phyloP scores from a whole-genome alignment of 129 eudicot species.

The Flaveria linearis region DNA sequence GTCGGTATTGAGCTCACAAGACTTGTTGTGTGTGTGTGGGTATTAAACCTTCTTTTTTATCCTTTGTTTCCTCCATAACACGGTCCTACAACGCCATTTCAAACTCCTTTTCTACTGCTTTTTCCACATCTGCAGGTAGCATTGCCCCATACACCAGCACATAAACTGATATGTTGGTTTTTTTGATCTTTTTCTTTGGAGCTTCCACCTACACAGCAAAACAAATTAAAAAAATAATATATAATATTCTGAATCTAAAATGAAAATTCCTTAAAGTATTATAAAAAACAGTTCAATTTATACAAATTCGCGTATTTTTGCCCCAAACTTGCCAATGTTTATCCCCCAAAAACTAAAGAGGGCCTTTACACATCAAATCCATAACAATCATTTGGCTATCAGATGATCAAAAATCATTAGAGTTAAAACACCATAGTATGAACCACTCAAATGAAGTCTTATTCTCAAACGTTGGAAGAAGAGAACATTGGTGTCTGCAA shows the following conservation, averaged over 20 bases:
- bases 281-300: too few species aligned
- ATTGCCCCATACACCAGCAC: constrained; percentile 72
- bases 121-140: constrained; percentile 71
- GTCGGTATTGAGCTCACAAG: too few species aligned
- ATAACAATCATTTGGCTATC: not conserved
- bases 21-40: too few species aligned
- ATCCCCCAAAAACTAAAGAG: not conserved
- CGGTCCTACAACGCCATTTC: too few species aligned
- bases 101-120: constrained; percentile 83
- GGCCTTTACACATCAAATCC: not conserved
- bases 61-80: too few species aligned
- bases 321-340: not conserved
- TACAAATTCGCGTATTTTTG: not conserved
- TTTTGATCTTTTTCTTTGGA: too few species aligned
- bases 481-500: too few species aligned
- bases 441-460: too few species aligned
- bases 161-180: constrained; percentile 59
- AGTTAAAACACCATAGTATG: too few species aligned
- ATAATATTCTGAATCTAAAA: not conserved
- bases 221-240: not conserved
- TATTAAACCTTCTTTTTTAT: too few species aligned
- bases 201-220: constrained; percentile 58
- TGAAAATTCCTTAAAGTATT: too few species aligned
- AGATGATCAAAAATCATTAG: not conserved
- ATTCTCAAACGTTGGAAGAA: too few species aligned